These are phyloP conservation scores for Diplodia mutila DNA, from an alignment of 2,329 filamentous ascomycete species.

Conservation along the genomic window DNA sequence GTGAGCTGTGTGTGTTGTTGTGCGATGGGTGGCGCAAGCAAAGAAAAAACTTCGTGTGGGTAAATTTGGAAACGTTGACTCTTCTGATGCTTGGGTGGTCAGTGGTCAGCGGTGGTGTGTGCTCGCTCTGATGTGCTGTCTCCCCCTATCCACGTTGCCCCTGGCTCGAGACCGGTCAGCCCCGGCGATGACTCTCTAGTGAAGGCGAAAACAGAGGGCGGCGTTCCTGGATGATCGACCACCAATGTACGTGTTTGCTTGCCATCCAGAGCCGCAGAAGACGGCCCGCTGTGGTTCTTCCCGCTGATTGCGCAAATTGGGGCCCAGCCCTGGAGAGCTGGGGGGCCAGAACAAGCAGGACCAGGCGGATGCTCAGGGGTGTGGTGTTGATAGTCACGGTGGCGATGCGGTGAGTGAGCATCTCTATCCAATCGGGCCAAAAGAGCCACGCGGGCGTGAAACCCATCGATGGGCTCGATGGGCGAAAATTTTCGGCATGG, in stretches of 20 bases:
- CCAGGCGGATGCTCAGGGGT: conserved; percentile 15
- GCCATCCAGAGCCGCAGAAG: not conserved
- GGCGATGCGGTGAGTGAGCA: conserved; percentile 10
- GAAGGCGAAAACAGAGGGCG: not conserved
- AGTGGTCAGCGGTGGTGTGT: conserved; percentile 14
- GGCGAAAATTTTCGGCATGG: conserved; percentile 18
- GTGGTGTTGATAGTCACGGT: conserved; percentile 6
- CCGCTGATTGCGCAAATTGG: conserved; percentile 13
- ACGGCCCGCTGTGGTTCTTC: conserved; percentile 8
- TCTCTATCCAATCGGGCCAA: conserved; percentile 14
- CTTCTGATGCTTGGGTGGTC: conserved; percentile 12
- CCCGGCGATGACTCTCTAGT: conserved; percentile 9
- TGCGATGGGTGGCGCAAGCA: conserved; percentile 15
- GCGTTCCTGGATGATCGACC: conserved; percentile 6
- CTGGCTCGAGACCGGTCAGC: conserved; percentile 15
- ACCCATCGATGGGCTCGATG: not conserved
- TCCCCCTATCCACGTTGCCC: conserved; percentile 16
- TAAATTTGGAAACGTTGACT: conserved; percentile 20
- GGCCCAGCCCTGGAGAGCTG: not conserved
- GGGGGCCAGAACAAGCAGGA: conserved; percentile 1
- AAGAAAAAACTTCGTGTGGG: not conserved
- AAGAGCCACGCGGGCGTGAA: conserved; percentile 13
- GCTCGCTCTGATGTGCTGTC: conserved; percentile 17
- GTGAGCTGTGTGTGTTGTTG: conserved; percentile 13
- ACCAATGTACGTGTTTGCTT: conserved; percentile 17